Evolutionary conservation across 495 filamentous ascomycete species (phyloP).

Genomic region (Penicillium desertorum): DNA sequence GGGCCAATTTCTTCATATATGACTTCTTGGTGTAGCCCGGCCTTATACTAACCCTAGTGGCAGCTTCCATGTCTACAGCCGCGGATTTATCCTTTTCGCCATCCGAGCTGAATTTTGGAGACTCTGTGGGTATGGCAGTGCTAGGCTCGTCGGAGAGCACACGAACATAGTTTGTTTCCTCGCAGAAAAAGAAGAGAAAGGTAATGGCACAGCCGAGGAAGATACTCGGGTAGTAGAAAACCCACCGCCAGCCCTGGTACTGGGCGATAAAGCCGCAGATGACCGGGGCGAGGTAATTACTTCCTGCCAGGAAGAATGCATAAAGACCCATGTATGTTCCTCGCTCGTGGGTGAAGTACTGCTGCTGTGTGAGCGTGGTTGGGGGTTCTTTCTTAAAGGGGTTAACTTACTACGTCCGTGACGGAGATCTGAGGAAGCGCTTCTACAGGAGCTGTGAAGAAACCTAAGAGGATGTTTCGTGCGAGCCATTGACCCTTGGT

Average conservation of each 20-base stretch:
- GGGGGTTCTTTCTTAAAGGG: neutral
- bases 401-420: conserved; percentile 53
- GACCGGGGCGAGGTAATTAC: conserved; percentile 64
- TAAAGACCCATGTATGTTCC: conserved; percentile 67
- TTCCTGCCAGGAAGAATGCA: conserved; percentile 59
- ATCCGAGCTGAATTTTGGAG: conserved; percentile 16
- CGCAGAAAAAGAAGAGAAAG: conserved; percentile 68
- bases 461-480: conserved; percentile 60
- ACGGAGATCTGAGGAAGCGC: conserved; percentile 60
- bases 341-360: conserved; percentile 66
- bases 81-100: conserved; percentile 27
- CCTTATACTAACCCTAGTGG: too few species aligned
- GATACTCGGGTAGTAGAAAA: conserved; percentile 65
- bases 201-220: conserved; percentile 55
- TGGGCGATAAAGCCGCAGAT: conserved; percentile 68
- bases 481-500: conserved; percentile 64
- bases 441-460: conserved; percentile 66
- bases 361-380: neutral
- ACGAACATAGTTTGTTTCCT: conserved; percentile 65
- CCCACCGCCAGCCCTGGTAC: conserved; percentile 62
- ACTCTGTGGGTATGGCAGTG: conserved; percentile 12
- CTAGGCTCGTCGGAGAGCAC: conserved; percentile 14
- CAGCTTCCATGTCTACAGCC: conserved; percentile 1
- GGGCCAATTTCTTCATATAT: conserved; percentile 55
- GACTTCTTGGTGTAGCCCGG: conserved; percentile 32